phyloP scores from a whole-genome alignment of 108 stramenopile species.

The Pseudonitzschia pungens region DNA sequence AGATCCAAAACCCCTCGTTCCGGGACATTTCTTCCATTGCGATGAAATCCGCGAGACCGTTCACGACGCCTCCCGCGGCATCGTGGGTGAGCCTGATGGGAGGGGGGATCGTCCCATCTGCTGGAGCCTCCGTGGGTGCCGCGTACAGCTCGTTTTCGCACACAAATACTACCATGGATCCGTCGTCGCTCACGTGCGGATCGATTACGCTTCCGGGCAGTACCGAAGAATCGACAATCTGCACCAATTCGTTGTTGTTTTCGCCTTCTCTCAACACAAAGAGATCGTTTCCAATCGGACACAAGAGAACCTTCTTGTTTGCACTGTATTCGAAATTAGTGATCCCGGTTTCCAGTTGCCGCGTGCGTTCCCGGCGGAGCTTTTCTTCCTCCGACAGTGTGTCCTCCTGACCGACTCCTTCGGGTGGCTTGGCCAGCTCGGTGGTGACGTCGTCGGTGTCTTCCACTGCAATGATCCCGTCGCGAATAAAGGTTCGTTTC shows the following conservation, averaged over 20 bases:
- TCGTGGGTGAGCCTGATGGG: neutral
- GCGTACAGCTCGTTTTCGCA: constrained; percentile 43
- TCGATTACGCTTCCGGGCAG: constrained; percentile 39
- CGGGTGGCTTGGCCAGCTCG: constrained; percentile 14
- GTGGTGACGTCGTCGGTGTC: neutral
- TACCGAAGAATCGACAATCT: constrained; percentile 7
- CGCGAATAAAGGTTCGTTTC: neutral
- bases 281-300: neutral
- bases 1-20: constrained; percentile 91
- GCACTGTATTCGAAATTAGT: constrained; percentile 29
- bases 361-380: constrained; percentile 58
- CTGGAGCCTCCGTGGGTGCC: neutral
- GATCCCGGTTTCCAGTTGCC: constrained; percentile 56
- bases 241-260: neutral
- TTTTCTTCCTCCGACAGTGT: constrained; percentile 18
- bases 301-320: neutral
- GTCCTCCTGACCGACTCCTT: constrained; percentile 11
- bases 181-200: constrained; percentile 60
- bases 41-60: constrained; percentile 65
- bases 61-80: constrained; percentile 30
- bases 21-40: constrained; percentile 92
- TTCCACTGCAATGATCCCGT: neutral
- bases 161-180: constrained; percentile 56
- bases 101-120: neutral
- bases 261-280: neutral